These are phyloP conservation scores for Phoma sp. DNA, from an alignment of 2,329 filamentous ascomycete genomes.

Conservation along the genomic window DNA sequence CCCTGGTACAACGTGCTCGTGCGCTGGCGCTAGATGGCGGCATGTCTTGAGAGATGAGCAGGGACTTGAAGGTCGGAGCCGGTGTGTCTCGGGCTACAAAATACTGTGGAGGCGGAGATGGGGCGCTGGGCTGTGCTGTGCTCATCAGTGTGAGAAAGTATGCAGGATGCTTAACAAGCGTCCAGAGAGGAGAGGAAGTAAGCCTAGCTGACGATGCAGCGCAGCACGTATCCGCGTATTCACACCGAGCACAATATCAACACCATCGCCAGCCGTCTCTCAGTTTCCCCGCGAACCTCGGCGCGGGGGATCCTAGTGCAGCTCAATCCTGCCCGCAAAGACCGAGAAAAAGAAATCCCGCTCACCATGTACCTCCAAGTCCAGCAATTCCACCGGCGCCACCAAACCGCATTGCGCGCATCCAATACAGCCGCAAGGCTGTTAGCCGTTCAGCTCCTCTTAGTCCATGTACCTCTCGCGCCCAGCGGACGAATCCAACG, in stretches of 20 bases:
- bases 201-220: background rate
- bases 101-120: background rate
- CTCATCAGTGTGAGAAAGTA: background rate
- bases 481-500: conserved; percentile 5
- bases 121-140: background rate
- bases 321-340: background rate
- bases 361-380: background rate
- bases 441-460: background rate
- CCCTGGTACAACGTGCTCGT: background rate
- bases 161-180: too few relatives aligned
- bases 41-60: background rate
- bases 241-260: background rate
- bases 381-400: conserved; percentile 4
- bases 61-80: background rate
- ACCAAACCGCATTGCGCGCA: conserved; percentile 1
- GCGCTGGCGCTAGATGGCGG: background rate
- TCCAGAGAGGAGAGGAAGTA: background rate
- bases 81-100: background rate
- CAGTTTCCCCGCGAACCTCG: conserved; percentile 10
- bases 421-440: conserved; percentile 5
- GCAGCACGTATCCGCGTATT: background rate
- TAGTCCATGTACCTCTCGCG: background rate
- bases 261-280: background rate
- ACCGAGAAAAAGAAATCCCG: background rate
- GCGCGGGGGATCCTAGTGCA: conserved; percentile 12